Base-by-base conservation (phyloP, 495 filamentous ascomycete genomes). In the Saxispiralis lemnorum region DNA sequence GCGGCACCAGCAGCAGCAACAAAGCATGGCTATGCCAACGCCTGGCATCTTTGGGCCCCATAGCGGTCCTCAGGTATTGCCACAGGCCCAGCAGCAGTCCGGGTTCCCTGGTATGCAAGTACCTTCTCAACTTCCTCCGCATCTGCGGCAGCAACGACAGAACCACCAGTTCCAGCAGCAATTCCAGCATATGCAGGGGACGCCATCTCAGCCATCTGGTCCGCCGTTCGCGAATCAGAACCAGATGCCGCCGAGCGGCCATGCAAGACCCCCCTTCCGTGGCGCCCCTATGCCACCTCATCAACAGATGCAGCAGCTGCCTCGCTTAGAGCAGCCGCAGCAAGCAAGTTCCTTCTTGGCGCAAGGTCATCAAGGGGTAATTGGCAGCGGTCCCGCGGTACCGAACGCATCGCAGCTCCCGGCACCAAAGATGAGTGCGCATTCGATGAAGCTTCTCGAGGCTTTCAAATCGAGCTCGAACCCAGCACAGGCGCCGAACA, bases 391-490 rank as follows among this genome's bases (percentile, higher is more conserved):
- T 31, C 59, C 68, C 20, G 55, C 59, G 38, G 60, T 73, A 35
- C 71, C 74, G 28, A 63, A 70, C 48, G 69, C 76, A 31, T 72
- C 65, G 53, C 69, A 72, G 38, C 52, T 73, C 18, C 73, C 71
- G 10, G 61, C 69, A 31, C 78, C 74, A 6, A 73, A 77, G 51
- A 65, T 84, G 32, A 79, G 39, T 14, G 45, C 47, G 9, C 61
- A 63, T 43, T 43, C 54, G 0, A 37, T 61, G 28, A 47, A 43
- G 17, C 41, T 63, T 31, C 48, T 63, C 13, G 55, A 59, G 46
- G 49, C 58, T 3, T 62, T 62, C 48, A 63, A 48, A 31, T 31
- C 31, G 16, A 35, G 35, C 14, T 31, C 20, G 15, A 44, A 35
- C 15, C 57, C 41, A 40, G 31, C 37, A 9, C 19, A 34, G 14